Conservation (phyloP, 1,284 basidiomycete species). For the Apiotrichum brassicae region DNA sequence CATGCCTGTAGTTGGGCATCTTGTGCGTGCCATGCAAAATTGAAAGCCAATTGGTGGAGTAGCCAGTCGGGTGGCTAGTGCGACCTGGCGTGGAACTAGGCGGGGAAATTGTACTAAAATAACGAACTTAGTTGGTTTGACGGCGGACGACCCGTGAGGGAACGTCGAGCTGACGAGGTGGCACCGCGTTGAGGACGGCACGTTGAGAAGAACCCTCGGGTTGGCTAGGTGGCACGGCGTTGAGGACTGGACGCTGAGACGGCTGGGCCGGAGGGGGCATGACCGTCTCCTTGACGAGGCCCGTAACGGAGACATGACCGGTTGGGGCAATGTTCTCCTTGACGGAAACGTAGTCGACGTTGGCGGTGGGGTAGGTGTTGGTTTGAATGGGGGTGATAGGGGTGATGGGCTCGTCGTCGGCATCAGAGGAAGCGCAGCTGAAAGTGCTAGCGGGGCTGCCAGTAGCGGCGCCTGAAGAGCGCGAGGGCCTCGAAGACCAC, state of each 20-base stretch:
- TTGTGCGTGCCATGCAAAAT: slow-evolving; percentile 1
- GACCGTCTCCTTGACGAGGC: slow-evolving; percentile 14
- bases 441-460: slow-evolving; percentile 33
- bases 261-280: slow-evolving; percentile 10
- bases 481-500: slow-evolving; percentile 20
- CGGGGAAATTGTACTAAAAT: neutral
- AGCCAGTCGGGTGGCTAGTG: neutral
- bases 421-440: slow-evolving; percentile 43
- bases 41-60: neutral
- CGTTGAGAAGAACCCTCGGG: neutral
- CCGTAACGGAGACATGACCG: slow-evolving; percentile 4
- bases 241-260: slow-evolving; percentile 22
- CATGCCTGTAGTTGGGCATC: slow-evolving; percentile 3
- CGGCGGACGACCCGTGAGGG: slow-evolving; percentile 29
- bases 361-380: slow-evolving; percentile 24
- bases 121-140: slow-evolving; percentile 29
- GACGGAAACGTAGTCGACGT: slow-evolving; percentile 18
- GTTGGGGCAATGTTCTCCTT: slow-evolving; percentile 44
- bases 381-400: slow-evolving; percentile 43
- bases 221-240: slow-evolving; percentile 12
- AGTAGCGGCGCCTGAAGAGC: slow-evolving; percentile 17
- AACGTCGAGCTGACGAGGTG: slow-evolving; percentile 19
- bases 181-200: no score
- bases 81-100: neutral
- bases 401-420: slow-evolving; percentile 45